Base-by-base conservation (phyloP, 495 filamentous ascomycete species). In the Xeromyces bisporus region DNA sequence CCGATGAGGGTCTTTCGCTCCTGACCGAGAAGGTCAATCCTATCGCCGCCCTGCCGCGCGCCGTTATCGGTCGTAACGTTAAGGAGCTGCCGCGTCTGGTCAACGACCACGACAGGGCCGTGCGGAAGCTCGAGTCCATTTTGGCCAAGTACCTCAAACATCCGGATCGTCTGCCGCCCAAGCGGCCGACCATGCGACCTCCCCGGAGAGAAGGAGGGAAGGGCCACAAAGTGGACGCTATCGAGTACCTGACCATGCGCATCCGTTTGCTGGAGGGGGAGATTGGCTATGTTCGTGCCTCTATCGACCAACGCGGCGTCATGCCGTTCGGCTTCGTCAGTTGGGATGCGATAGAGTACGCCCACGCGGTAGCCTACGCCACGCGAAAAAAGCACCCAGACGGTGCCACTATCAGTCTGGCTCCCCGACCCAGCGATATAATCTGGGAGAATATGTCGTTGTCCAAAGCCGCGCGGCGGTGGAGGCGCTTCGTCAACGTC, bases 281-380 rank as follows among this genome's bases (percentile, higher is more conserved):
- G 44, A 84, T 97, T 46, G 78, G 80, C 44, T 74, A 85, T 33
- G 75, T 82, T 1, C 71, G 89, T 13, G 67, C 73, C 9, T 73
- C 71, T 2, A 72, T 96, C 21, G 87, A 96, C 49, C 80, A 75
- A 46, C 71, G 86, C 18, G 78, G 85, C 43, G 72, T 84, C 17
- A 78, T 91, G 68, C 69, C 80, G 1, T 97, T 81, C 51, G 89
- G 89, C 1, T 97, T 97, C 53, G 84, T 89, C 6, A 92, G 82
- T 37, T 96, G 85, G 57, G 74, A 84, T 18, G 75, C 69, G 30
- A 92, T 96, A 31, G 67, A 74, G 21, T 78, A 87, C 27, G 85
- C 91, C 2, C 89, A 97, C 47, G 71, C 73, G 6, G 80, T 92
- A 38, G 89, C 87, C 8, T 87, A 78, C 56, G 68, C 71, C 7